A percentile compares a stretch with the other conserved stretches of the same genome.
These are phyloP conservation scores for Arthrobotrys entomopaga DNA, from an alignment of 2,329 filamentous ascomycete genomes.

Conservation along the genomic window DNA sequence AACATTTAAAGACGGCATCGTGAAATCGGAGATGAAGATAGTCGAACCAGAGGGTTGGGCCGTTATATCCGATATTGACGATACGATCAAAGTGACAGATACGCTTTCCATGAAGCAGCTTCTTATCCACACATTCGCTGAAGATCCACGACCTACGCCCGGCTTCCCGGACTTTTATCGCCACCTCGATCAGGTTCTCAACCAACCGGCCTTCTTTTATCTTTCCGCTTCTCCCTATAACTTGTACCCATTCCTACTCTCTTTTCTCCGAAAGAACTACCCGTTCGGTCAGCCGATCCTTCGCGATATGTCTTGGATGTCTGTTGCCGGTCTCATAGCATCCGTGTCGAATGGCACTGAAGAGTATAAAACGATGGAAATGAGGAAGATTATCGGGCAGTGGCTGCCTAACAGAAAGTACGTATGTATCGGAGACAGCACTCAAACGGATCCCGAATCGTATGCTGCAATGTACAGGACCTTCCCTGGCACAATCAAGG, in stretches of 20 bases:
- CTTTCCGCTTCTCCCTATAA: conserved; percentile 94
- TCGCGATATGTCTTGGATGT: conserved; percentile 86
- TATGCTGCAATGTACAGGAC: conserved; percentile 80
- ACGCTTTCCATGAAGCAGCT: conserved; percentile 84
- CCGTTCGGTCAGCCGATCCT: conserved; percentile 83
- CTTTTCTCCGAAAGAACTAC: conserved; percentile 77
- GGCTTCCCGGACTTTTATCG: conserved; percentile 90
- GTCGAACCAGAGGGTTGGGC: conserved; percentile 50
- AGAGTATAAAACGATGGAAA: conserved; percentile 80
- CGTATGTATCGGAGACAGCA: conserved; percentile 88
- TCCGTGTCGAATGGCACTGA: conserved; percentile 83
- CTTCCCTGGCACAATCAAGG: conserved; percentile 78
- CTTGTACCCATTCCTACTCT: conserved; percentile 83
- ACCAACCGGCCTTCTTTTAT: conserved; percentile 85
- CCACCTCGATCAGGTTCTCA: conserved; percentile 68
- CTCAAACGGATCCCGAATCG: conserved; percentile 88
- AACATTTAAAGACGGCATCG: conserved; percentile 8
- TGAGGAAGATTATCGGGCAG: conserved; percentile 78
- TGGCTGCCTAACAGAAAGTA: conserved; percentile 84
- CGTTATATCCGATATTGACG: conserved; percentile 73
- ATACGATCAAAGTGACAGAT: conserved; percentile 91
- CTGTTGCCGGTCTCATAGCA: conserved; percentile 79
- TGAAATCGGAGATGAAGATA: conserved; percentile 40
- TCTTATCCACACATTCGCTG: conserved; percentile 82
- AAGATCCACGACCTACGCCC: conserved; percentile 74